Evolutionary conservation across 2,329 filamentous ascomycete genomes (phyloP).

Genomic region (Fusarium aywerte): DNA sequence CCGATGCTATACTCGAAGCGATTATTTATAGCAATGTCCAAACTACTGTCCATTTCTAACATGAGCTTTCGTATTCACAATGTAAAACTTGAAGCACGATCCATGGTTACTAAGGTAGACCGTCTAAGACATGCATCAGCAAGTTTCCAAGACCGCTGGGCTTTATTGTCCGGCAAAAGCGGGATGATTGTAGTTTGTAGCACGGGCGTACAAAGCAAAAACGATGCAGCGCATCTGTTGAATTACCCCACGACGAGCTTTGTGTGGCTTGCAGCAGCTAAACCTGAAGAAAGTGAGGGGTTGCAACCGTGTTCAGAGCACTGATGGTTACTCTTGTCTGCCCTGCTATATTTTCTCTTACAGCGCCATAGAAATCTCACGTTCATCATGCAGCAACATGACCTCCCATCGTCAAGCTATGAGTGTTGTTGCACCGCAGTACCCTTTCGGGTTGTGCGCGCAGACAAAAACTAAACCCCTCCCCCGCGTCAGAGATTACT

Average conservation of each 20-base stretch:
- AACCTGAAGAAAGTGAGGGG: slow-evolving; percentile 46
- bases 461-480: slow-evolving; percentile 5
- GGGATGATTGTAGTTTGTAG: slow-evolving; percentile 2
- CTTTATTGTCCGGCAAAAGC: slow-evolving; percentile 2
- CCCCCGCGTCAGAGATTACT: slow-evolving; percentile 26
- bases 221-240: slow-evolving; percentile 1
- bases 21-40: background rate
- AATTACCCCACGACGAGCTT: slow-evolving; percentile 26
- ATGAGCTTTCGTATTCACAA: background rate
- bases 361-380: slow-evolving; percentile 2
- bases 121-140: slow-evolving; percentile 1
- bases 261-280: slow-evolving; percentile 45
- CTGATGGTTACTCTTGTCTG: slow-evolving; percentile 22
- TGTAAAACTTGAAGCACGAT: background rate
- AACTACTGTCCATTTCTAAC: background rate
- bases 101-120: background rate
- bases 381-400: background rate
- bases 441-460: background rate
- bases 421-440: background rate
- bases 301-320: slow-evolving; percentile 14
- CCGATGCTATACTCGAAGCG: background rate
- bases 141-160: background rate
- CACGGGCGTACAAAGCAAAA: slow-evolving; percentile 6
- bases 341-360: slow-evolving; percentile 14
- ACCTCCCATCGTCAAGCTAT: background rate